Evolutionary conservation across 176 grass and related monocot species (phyloP).

Genomic region (Juncus effusus): DNA sequence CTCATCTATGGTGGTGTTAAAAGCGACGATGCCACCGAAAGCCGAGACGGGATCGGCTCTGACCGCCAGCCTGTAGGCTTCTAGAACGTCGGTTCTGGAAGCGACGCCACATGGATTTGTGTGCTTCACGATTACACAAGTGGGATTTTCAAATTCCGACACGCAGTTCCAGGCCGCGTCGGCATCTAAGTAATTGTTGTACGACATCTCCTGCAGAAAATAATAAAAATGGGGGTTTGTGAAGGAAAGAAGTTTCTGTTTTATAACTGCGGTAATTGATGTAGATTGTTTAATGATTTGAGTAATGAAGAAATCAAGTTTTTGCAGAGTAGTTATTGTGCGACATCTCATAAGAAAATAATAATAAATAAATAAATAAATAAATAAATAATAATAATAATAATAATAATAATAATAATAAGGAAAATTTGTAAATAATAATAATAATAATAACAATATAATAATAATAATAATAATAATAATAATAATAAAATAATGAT

Average conservation of each 20-base stretch:
- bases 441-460: too few species aligned
- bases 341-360: too few species aligned
- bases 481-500: too few species aligned
- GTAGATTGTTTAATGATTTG: too few species aligned
- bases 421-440: too few species aligned
- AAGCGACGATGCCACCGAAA: constrained; percentile 89
- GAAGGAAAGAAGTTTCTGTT: neutral
- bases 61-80: constrained; percentile 88
- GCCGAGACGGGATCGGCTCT: constrained; percentile 85
- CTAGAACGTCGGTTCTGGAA: constrained; percentile 57
- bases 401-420: too few species aligned
- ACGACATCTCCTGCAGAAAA: constrained; percentile 80
- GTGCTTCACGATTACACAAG: constrained; percentile 92
- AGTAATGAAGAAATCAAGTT: too few species aligned
- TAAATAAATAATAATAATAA: too few species aligned
- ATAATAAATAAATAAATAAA: too few species aligned
- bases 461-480: too few species aligned
- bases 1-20: constrained; percentile 73
- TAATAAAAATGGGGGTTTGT: neutral
- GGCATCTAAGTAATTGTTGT: constrained; percentile 96
- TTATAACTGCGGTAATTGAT: neutral
- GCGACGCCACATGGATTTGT: constrained; percentile 93
- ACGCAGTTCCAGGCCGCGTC: constrained; percentile 97
- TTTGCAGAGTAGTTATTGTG: too few species aligned
- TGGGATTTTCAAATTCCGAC: constrained; percentile 69